Conservation (phyloP, 306 rosid species). For the Leucaena leucocephala region DNA sequence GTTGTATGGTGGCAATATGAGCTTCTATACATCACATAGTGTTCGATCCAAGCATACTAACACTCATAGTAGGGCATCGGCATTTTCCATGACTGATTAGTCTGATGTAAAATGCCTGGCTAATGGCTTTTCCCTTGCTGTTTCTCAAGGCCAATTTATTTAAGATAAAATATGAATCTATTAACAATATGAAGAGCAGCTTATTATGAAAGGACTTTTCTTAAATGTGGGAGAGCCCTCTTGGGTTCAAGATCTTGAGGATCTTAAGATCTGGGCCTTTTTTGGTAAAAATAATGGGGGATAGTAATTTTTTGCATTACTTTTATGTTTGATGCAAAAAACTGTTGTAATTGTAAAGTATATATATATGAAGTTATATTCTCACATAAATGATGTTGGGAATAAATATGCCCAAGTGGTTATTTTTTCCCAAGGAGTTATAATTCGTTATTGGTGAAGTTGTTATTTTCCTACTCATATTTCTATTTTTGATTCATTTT, state of each 20-base stretch:
- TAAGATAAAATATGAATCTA: not conserved
- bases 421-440: too few species aligned
- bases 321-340: too few species aligned
- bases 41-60: not conserved
- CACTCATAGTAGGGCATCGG: not conserved
- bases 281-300: too few species aligned
- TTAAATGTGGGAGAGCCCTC: slow-evolving; percentile 5
- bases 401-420: too few species aligned
- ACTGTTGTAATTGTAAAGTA: too few species aligned
- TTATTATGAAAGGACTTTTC: not conserved
- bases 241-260: slow-evolving; percentile 2
- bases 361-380: too few species aligned
- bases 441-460: too few species aligned
- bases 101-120: not conserved
- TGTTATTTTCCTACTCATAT: too few species aligned
- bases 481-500: too few species aligned
- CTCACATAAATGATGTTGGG: too few species aligned
- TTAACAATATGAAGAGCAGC: slow-evolving; percentile 12
- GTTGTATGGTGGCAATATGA: slow-evolving; percentile 5
- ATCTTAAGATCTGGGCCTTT: not conserved
- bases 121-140: not conserved
- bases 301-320: too few species aligned
- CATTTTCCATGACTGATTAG: not conserved
- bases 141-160: not conserved
- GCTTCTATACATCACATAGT: not conserved